Evolutionary conservation across 805 yeast species (phyloP).

Genomic region (Brettanomyces nanus): DNA sequence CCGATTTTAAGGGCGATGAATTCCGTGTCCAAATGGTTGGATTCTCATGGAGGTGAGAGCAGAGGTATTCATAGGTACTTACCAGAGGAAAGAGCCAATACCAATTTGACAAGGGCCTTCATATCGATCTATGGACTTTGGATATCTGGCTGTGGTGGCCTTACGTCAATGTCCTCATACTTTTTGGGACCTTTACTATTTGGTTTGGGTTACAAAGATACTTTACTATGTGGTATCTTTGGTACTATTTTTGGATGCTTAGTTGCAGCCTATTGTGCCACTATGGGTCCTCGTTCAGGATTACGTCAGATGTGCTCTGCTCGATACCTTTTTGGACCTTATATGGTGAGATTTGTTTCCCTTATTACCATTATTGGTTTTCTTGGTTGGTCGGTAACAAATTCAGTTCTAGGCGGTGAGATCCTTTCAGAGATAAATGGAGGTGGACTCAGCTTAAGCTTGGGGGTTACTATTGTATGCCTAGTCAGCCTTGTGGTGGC

Average conservation of each 20-base stretch:
- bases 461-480: slow-evolving; percentile 68
- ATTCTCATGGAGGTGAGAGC: slow-evolving; percentile 57
- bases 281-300: slow-evolving; percentile 88
- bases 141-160: slow-evolving; percentile 80
- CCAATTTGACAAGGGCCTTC: slow-evolving; percentile 9
- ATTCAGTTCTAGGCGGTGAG: slow-evolving; percentile 83
- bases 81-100: slow-evolving; percentile 41
- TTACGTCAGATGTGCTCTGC: slow-evolving; percentile 83
- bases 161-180: slow-evolving; percentile 84
- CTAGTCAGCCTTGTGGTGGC: slow-evolving; percentile 57
- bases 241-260: slow-evolving; percentile 64
- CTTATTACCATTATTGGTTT: slow-evolving; percentile 67
- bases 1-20: slow-evolving; percentile 8
- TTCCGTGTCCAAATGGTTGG: slow-evolving; percentile 30
- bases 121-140: slow-evolving; percentile 62
- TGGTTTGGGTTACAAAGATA: slow-evolving; percentile 58
- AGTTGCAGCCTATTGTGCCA: slow-evolving; percentile 74
- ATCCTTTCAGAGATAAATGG: slow-evolving; percentile 59
- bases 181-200: slow-evolving; percentile 68
- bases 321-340: slow-evolving; percentile 77
- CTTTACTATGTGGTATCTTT: slow-evolving; percentile 52
- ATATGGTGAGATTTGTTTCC: slow-evolving; percentile 71
- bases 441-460: slow-evolving; percentile 58
- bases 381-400: slow-evolving; percentile 92
- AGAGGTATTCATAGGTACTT: slow-evolving; percentile 73